Conservation (phyloP, 371 early-diverging fungal genomes). For the Mucor velutinosus region DNA sequence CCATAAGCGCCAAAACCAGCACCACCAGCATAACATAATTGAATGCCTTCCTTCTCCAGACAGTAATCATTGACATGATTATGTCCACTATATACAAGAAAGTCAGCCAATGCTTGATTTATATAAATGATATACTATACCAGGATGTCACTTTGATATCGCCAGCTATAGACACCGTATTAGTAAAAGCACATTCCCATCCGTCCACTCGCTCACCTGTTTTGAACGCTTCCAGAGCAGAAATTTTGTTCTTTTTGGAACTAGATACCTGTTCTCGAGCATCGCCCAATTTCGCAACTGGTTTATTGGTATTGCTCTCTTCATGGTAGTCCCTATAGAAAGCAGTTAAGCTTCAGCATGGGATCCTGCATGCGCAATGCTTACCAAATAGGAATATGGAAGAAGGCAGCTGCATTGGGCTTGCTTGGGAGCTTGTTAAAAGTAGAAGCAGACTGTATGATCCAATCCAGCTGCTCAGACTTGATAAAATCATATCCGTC, state of each 20-base stretch:
- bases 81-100: constrained; percentile 36
- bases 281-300: constrained; percentile 36
- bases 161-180: constrained; percentile 16
- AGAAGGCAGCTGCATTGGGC: constrained; percentile 53
- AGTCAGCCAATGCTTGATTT: neutral
- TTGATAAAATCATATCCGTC: constrained; percentile 45
- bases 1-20: constrained; percentile 58
- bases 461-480: constrained; percentile 55
- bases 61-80: constrained; percentile 62
- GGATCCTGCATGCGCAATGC: neutral
- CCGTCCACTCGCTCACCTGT: constrained; percentile 16
- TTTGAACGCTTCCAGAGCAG: constrained; percentile 27
- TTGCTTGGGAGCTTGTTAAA: constrained; percentile 7
- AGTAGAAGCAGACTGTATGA: constrained; percentile 10
- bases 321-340: constrained; percentile 25
- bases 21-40: constrained; percentile 57
- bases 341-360: neutral
- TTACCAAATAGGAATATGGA: constrained; percentile 57
- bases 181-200: neutral
- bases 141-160: constrained; percentile 33
- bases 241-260: constrained; percentile 25
- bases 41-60: constrained; percentile 42
- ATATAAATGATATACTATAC: constrained; percentile 18
- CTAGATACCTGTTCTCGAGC: constrained; percentile 45
- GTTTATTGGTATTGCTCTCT: constrained; percentile 2